phyloP scores from a whole-genome alignment of 225 moss, liverwort and hornwort genomes.

The Physcomitrellopsis africana region DNA sequence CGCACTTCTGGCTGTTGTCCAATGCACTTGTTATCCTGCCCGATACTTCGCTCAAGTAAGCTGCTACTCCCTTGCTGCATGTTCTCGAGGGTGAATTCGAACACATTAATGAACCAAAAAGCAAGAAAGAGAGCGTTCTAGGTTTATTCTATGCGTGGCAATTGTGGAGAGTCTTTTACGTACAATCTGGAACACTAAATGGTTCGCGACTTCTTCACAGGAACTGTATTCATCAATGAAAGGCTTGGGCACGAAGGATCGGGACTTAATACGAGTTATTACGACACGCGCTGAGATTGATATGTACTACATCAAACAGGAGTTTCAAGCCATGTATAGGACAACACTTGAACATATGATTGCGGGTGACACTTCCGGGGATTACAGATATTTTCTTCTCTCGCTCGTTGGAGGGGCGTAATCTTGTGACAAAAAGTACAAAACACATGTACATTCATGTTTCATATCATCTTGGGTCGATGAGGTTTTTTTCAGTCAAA shows the following conservation, averaged over 20 bases:
- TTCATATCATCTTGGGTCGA: neutral
- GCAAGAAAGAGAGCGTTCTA: neutral
- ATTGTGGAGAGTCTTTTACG: neutral
- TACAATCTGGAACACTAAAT: neutral
- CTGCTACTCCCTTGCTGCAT: neutral
- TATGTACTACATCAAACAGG: constrained; percentile 57
- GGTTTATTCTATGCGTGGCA: too few species aligned
- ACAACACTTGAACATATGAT: constrained; percentile 52
- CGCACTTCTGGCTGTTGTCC: constrained; percentile 56
- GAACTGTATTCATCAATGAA: constrained; percentile 46
- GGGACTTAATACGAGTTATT: constrained; percentile 52
- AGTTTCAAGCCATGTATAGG: constrained; percentile 37
- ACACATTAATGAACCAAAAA: too few species aligned
- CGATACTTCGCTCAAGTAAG: constrained; percentile 55
- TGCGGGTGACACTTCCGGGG: constrained; percentile 54
- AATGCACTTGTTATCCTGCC: constrained; percentile 48
- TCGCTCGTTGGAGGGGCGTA: constrained; percentile 46
- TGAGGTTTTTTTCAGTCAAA: neutral
- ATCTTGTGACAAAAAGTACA: neutral
- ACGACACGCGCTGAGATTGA: constrained; percentile 59
- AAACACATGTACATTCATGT: neutral
- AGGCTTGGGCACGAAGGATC: constrained; percentile 53
- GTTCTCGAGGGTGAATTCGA: too few species aligned
- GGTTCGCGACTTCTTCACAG: constrained; percentile 27
- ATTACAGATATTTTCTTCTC: constrained; percentile 50